Base-by-base conservation (phyloP, 2,329 filamentous ascomycete species). In the Colletotrichum camelliae region DNA sequence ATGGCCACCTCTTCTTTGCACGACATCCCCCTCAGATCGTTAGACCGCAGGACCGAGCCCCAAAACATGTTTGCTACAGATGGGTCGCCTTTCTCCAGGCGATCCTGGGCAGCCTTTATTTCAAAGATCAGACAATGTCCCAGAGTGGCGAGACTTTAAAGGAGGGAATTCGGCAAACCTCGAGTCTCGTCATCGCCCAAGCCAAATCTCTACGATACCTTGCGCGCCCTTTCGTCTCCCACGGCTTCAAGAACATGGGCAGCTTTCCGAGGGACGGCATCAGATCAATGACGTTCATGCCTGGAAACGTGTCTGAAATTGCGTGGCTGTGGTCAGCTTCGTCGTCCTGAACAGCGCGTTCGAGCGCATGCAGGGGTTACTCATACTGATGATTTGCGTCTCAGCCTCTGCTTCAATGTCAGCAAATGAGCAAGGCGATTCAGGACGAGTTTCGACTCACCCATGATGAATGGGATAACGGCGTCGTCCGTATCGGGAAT, bases 311-410 rank as follows among this genome's bases (percentile, higher is more conserved):
- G 10, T 73, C 65, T 70, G n/a, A n/a, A 4, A 10, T 58, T 58
- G n/a, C 5, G 15, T 10, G 7, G 21, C 2, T 35, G n/a, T 4
- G 6, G 21, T 39, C 61, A 64, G 61, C 21, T 2, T 21, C 5
- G 4, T 31, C 2, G 16, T 6, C 24, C 15, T 29, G 21, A n/a
- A 35, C 0, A 15, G 29, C 3, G 0, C n/a, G 0, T 1, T 13
- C 0, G 10, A 13, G 6, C 0, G n/a, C 2, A 35, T n/a, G 1
- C 2, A 1, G 18, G 24, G 13, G 18, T 6, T 2, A 16, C 7
- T 6, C 65, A 8, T 64, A 69, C 71, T 62, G 1, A 69, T 35
- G 7, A 73, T 69, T 15, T 73, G 66, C 7, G 18, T 57, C 12
- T 73, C 71, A 3, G 65, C 33, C n/a, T 70, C 71, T 70, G 10